Conservation (phyloP, 805 yeast species). For the Metschnikowia bowlesiae region DNA sequence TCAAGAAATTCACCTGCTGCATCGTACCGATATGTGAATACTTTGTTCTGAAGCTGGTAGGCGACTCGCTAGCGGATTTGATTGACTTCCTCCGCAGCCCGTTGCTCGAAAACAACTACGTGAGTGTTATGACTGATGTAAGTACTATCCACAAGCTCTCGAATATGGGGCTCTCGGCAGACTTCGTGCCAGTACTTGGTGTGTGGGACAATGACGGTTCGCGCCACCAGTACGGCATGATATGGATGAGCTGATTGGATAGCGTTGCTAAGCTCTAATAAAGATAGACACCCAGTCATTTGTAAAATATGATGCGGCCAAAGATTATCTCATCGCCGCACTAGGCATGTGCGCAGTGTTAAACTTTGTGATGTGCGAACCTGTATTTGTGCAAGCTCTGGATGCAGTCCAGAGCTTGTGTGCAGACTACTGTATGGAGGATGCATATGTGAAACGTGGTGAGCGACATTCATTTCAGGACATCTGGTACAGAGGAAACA, state of each 20-base stretch:
- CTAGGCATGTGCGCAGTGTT: neutral
- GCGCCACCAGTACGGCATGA: conserved; percentile 6
- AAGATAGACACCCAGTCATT: neutral
- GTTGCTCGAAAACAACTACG: conserved; percentile 1
- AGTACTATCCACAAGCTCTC: conserved; percentile 9
- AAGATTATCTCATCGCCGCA: neutral
- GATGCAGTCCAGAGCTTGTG: no score
- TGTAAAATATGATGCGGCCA: neutral
- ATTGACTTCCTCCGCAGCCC: conserved; percentile 10
- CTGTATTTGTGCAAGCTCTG: no score
- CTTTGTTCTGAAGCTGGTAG: conserved; percentile 3
- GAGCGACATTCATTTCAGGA: no score
- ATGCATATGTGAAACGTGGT: no score
- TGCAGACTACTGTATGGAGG: no score
- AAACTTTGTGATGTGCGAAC: no score
- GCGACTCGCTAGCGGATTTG: conserved; percentile 7
- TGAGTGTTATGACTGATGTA: conserved; percentile 10
- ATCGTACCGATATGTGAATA: conserved; percentile 5
- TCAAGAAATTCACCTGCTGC: conserved; percentile 1
- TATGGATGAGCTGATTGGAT: conserved; percentile 8
- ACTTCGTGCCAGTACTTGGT: conserved; percentile 15
- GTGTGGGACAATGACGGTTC: conserved; percentile 14
- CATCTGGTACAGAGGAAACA: no score
- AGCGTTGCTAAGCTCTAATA: neutral
- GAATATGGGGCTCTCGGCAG: conserved; percentile 13